Evolutionary conservation across 805 yeast genomes (phyloP).

Genomic region (Pichia kluyveri): DNA sequence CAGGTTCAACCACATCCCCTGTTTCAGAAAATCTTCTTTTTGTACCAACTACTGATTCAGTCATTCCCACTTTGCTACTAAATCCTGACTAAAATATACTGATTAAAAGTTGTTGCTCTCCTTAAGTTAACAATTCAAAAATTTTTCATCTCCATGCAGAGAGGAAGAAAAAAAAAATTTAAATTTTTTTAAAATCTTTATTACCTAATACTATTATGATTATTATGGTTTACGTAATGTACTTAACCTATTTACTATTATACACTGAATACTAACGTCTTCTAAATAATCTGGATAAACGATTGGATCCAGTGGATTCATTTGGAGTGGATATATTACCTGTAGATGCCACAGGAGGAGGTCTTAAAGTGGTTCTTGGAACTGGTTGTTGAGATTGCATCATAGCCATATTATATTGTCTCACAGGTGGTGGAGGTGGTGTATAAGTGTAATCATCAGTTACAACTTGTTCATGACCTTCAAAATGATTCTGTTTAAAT

Average conservation of each 20-base stretch:
- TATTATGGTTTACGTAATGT: no score
- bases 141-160: no score
- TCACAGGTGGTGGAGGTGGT: not conserved
- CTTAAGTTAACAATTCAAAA: no score
- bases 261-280: not conserved
- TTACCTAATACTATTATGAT: no score
- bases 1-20: not conserved
- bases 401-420: not conserved
- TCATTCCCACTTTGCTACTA: not conserved
- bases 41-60: not conserved
- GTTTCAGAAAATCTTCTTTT: constrained; percentile 1
- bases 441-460: not conserved
- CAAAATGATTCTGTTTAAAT: constrained; percentile 19
- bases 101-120: no score
- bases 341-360: not conserved
- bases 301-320: constrained; percentile 2
- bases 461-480: not conserved
- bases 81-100: not conserved
- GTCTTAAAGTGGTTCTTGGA: not conserved
- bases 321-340: not conserved
- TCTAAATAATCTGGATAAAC: constrained; percentile 6
- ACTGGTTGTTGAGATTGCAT: not conserved
- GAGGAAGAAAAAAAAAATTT: no score
- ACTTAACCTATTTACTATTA: no score
- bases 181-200: no score